Base-by-base conservation (phyloP, 2,329 filamentous ascomycete species). In the Alternaria panax region DNA sequence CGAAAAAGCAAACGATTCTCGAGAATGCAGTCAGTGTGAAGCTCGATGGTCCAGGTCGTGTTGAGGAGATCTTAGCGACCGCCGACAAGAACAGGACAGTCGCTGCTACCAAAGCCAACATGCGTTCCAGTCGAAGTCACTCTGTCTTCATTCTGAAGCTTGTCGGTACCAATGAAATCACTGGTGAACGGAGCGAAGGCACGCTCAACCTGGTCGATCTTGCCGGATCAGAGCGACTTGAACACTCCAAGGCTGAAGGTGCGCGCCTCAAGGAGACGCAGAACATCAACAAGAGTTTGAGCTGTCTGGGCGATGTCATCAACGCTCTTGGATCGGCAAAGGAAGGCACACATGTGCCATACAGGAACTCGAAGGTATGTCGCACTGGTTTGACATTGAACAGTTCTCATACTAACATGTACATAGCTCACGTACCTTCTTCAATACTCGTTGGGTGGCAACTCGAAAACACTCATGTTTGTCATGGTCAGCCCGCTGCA, bases 381-480 rank as follows among this genome's bases (percentile, higher is more conserved):
- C 24, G 22, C n/a, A 36, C 18, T 30, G 11, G 4, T 2, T n/a
- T 8, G 18, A 38, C 7, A 5, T 16, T 1, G 9, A 32, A 2
- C 3, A 2, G 27, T 9, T 27, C 7, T 6, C 7, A 27, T 36
- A 55, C 62, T 69, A 70, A 71, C 34, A 34, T 14, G 4, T 42
- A 9, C 4, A 11, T 50, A 90, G 86, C 85, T 99, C 66, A 99
- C 95, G 8, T 96, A 97, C 74, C 85, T 99, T 46, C 85, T 99
- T 36, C 92, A 98, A 86, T 96, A 95, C 75, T 97, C 92, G 3
- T 83, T 99, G 7, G 94, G 95, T 4, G 95, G 95, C 16, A 97
- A 97, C 78, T 95, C 91, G 69, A 96, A 97, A 81, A 99, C 95
- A 0, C 89, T 99, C 71, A 99, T 99, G 95, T 97, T 99, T 78